Evolutionary conservation across 352 stramenopile genomes (phyloP).

Genomic region (Phytophthora citricola): DNA sequence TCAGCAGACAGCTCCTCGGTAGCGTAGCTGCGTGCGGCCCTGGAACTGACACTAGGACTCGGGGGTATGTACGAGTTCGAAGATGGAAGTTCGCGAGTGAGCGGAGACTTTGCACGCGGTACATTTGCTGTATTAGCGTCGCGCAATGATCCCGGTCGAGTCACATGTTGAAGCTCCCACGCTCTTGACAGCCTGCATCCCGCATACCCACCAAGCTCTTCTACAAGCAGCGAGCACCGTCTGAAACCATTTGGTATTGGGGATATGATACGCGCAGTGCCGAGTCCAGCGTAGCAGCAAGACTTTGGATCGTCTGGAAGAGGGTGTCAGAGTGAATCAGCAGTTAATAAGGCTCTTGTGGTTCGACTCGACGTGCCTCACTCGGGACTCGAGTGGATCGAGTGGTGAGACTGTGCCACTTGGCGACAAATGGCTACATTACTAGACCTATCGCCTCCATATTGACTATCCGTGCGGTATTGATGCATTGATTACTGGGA

Average conservation of each 20-base stretch:
- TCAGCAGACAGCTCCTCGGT: conserved; percentile 14
- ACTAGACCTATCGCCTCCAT: no score
- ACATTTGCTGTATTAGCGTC: not conserved
- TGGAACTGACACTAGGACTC: conserved; percentile 15
- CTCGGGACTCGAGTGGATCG: no score
- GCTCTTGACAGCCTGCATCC: conserved; percentile 9
- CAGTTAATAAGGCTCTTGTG: not conserved
- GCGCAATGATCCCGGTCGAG: not conserved
- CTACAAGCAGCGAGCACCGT: not conserved
- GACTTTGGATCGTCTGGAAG: conserved; percentile 11
- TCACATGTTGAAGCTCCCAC: conserved; percentile 18
- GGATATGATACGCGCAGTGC: not conserved
- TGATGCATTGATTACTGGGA: not conserved
- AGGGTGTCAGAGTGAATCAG: conserved; percentile 5
- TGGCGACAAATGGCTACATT: not conserved
- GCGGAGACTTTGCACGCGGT: not conserved
- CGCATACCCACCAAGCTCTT: not conserved
- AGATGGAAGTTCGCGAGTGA: conserved; percentile 28
- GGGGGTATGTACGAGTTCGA: conserved; percentile 16
- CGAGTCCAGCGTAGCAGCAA: conserved; percentile 1
- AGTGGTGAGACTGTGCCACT: no score
- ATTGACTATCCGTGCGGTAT: no score
- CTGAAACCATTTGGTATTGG: no score
- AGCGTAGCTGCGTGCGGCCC: conserved; percentile 2
- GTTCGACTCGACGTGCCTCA: conserved; percentile 5